Evolutionary conservation across 2,329 filamentous ascomycete species (phyloP).

Genomic region (Neopestalotiopsis sp.): DNA sequence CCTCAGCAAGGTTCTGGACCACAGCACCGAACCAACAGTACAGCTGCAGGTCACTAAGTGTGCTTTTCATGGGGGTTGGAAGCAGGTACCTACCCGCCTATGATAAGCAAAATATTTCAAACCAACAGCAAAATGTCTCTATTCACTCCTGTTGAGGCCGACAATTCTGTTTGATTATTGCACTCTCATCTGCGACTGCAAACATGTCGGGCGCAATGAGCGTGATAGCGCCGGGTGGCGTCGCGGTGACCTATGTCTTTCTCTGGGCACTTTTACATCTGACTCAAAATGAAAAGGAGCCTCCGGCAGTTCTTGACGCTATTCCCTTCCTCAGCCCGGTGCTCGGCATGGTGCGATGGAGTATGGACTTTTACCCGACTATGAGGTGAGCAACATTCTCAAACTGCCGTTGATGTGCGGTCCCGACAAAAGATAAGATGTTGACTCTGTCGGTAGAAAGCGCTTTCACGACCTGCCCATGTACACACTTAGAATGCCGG

Average conservation of each 20-base stretch:
- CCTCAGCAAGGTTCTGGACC: no score
- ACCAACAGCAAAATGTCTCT: no score
- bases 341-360: background rate
- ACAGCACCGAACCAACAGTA: no score
- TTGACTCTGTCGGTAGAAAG: background rate
- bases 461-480: constrained; percentile 15
- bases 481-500: constrained; percentile 21
- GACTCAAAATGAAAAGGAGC: background rate
- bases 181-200: background rate
- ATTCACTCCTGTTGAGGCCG: no score
- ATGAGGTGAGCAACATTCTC: background rate
- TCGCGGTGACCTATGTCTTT: background rate
- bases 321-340: background rate
- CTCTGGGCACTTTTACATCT: background rate
- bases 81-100: no score
- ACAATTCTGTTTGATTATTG: no score
- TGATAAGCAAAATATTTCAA: no score
- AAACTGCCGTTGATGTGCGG: background rate
- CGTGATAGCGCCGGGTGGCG: background rate
- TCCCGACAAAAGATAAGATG: background rate
- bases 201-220: background rate
- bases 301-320: background rate
- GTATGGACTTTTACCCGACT: background rate
- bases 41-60: no score
- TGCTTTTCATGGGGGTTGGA: no score